Conservation (phyloP, 805 yeast genomes). For the Candida xiaguanensis region DNA sequence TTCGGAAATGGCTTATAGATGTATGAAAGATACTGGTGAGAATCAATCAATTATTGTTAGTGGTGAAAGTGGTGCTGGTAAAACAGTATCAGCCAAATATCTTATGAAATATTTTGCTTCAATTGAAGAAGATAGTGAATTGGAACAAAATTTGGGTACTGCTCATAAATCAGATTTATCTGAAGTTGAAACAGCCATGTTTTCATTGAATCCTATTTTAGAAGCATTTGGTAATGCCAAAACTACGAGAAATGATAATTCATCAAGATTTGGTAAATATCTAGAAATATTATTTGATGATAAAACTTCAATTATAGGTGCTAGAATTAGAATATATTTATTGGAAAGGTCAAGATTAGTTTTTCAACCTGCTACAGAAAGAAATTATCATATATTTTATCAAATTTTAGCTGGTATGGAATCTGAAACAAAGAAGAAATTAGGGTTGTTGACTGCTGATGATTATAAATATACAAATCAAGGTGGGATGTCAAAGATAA, state of each 20-base stretch:
- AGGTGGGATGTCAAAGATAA: slow-evolving; percentile 73
- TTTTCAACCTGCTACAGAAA: slow-evolving; percentile 84
- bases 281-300: slow-evolving; percentile 83
- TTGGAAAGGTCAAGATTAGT: slow-evolving; percentile 93
- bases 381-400: slow-evolving; percentile 94
- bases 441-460: slow-evolving; percentile 60
- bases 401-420: slow-evolving; percentile 77
- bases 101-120: slow-evolving; percentile 97
- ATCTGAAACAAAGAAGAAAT: slow-evolving; percentile 48
- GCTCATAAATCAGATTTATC: slow-evolving; percentile 64
- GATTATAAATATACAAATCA: slow-evolving; percentile 84
- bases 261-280: slow-evolving; percentile 96
- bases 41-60: slow-evolving; percentile 96
- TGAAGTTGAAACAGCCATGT: slow-evolving; percentile 86
- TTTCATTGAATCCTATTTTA: slow-evolving; percentile 96
- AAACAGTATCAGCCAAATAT: slow-evolving; percentile 94
- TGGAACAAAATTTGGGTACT: slow-evolving; percentile 23
- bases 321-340: slow-evolving; percentile 86
- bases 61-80: slow-evolving; percentile 99
- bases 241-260: slow-evolving; percentile 94
- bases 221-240: slow-evolving; percentile 99
- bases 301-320: slow-evolving; percentile 81
- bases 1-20: slow-evolving; percentile 95
- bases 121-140: slow-evolving; percentile 56
- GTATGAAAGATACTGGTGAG: slow-evolving; percentile 80